Evolutionary conservation across 352 stramenopile species (phyloP).

Genomic region (Phytophthora litchii): DNA sequence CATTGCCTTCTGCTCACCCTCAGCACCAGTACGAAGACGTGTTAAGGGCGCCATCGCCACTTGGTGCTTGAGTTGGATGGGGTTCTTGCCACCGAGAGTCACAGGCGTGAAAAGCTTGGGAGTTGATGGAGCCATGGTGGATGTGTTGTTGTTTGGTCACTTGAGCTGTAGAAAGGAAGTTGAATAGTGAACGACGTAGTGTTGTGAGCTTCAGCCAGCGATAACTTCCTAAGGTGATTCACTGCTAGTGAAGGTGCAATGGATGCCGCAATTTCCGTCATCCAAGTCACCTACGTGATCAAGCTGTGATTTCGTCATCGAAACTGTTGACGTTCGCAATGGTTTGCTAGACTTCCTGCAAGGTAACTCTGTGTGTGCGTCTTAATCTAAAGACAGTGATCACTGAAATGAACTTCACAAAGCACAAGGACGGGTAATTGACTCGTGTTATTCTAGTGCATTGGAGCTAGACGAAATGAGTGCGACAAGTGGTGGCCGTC

Average conservation of each 20-base stretch:
- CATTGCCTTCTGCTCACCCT: slow-evolving; percentile 27
- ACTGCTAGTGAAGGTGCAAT: neutral
- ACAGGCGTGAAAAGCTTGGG: slow-evolving; percentile 39
- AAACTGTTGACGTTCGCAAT: no score
- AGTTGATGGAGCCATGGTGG: slow-evolving; percentile 13
- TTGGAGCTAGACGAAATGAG: slow-evolving; percentile 14
- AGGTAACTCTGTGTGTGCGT: neutral
- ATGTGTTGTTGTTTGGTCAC: neutral
- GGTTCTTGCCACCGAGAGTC: slow-evolving; percentile 37
- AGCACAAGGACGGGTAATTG: slow-evolving; percentile 12
- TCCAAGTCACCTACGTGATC: slow-evolving; percentile 2
- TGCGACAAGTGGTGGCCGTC: slow-evolving; percentile 18
- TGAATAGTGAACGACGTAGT: slow-evolving; percentile 12
- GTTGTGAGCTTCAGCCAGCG: neutral
- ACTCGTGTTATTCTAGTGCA: slow-evolving; percentile 17
- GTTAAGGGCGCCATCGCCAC: slow-evolving; percentile 56
- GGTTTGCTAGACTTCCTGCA: no score
- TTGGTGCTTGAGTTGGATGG: slow-evolving; percentile 45
- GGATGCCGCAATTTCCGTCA: slow-evolving; percentile 8
- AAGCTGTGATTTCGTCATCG: neutral
- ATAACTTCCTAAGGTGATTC: neutral
- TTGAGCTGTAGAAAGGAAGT: slow-evolving; percentile 11
- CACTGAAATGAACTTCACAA: neutral
- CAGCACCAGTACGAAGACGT: slow-evolving; percentile 25
- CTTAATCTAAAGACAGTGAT: neutral